Conservation (phyloP, 2,329 filamentous ascomycete genomes). For the Macrophomina tecta region DNA sequence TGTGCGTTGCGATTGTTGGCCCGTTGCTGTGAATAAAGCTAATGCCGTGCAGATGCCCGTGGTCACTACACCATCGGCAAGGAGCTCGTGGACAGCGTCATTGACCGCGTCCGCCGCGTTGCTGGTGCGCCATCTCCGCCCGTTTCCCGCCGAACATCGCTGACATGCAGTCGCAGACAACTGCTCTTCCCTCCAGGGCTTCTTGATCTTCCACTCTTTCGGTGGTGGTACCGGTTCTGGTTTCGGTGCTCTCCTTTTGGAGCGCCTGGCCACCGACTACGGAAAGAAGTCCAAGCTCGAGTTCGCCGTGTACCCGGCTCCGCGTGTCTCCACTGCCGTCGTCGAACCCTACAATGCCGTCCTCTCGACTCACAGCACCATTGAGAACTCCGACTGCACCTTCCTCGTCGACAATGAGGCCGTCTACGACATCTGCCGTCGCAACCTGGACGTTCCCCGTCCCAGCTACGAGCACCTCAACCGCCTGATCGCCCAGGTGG, state of each 20-base stretch:
- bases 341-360: constrained; percentile 99
- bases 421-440: constrained; percentile 99
- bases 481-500: constrained; percentile 97
- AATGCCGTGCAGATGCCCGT: constrained; percentile 72
- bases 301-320: constrained; percentile 98
- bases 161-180: constrained; percentile 63
- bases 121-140: constrained; percentile 54
- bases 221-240: constrained; percentile 98
- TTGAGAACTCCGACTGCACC: constrained; percentile 99
- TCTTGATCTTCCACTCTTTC: constrained; percentile 99
- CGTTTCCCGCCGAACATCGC: not conserved
- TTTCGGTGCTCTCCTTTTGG: constrained; percentile 98
- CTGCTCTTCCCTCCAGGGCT: constrained; percentile 97
- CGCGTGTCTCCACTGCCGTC: constrained; percentile 94
- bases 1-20: constrained; percentile 16
- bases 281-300: constrained; percentile 99
- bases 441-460: constrained; percentile 95
- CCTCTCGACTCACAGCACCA: constrained; percentile 96
- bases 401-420: constrained; percentile 99
- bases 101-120: constrained; percentile 97
- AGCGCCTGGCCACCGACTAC: constrained; percentile 98
- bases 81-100: constrained; percentile 96
- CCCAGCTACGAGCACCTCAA: constrained; percentile 99
- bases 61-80: constrained; percentile 99
- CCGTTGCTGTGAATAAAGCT: constrained; percentile 14